These are phyloP conservation scores for Russula abietina DNA, from an alignment of 768 basidiomycete genomes.

Conservation along the genomic window DNA sequence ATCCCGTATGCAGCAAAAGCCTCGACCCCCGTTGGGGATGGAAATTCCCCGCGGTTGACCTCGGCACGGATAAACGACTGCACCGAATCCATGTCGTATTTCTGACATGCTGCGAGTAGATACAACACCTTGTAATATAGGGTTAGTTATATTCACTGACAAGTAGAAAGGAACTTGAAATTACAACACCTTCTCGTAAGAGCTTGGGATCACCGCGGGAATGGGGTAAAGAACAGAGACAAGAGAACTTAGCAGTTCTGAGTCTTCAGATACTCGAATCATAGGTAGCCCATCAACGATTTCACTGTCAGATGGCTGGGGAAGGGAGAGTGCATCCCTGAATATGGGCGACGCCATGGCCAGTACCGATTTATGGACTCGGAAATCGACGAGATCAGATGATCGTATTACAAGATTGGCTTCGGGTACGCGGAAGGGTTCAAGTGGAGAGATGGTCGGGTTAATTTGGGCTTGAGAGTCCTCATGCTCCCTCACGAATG, in stretches of 20 bases:
- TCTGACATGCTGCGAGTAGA: too few species aligned
- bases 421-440: neutral
- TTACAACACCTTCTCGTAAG: neutral
- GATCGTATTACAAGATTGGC: too few species aligned
- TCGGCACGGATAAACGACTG: too few species aligned
- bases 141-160: too few species aligned
- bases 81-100: too few species aligned
- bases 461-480: neutral
- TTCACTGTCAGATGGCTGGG: neutral
- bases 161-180: too few species aligned
- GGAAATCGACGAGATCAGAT: slow-evolving; percentile 9
- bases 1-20: neutral
- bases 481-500: neutral
- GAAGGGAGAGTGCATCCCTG: slow-evolving; percentile 16
- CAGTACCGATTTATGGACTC: slow-evolving; percentile 11
- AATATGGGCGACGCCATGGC: slow-evolving; percentile 13
- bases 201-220: neutral
- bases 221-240: slow-evolving; percentile 13
- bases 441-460: neutral
- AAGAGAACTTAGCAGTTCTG: slow-evolving; percentile 5
- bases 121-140: too few species aligned
- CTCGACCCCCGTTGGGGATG: neutral
- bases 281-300: neutral
- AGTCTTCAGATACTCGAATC: slow-evolving; percentile 1
- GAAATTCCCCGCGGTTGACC: too few species aligned